phyloP scores from a whole-genome alignment of 2,329 filamentous ascomycete species.

The Chalaropsis thielavioides region DNA sequence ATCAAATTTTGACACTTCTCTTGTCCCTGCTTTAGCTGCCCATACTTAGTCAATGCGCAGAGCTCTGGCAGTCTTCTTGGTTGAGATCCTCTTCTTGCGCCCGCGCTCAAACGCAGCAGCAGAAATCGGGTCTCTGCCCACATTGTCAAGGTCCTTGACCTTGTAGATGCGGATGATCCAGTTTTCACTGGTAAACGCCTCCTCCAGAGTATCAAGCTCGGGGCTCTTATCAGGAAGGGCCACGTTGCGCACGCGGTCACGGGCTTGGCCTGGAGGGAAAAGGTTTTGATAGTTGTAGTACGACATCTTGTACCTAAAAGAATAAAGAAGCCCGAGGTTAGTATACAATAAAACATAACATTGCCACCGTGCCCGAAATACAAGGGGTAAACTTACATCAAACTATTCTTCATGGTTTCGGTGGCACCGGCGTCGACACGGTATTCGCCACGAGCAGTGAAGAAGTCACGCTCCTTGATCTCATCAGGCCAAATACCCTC shows the following conservation, averaged over 20 bases:
- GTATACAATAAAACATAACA: background rate
- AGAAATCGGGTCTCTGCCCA: conserved; percentile 70
- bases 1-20: conserved; percentile 2
- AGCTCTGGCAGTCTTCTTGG: conserved; percentile 54
- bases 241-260: conserved; percentile 74
- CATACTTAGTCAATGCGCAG: conserved; percentile 52
- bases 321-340: conserved; percentile 15
- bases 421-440: conserved; percentile 85
- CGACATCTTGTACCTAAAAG: conserved; percentile 93
- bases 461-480: conserved; percentile 92
- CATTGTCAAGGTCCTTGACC: conserved; percentile 96
- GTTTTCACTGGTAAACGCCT: conserved; percentile 98
- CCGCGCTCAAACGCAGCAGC: conserved; percentile 59
- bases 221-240: conserved; percentile 74
- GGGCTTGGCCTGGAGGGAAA: conserved; percentile 81
- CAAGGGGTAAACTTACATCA: conserved; percentile 59
- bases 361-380: background rate
- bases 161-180: conserved; percentile 99
- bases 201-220: conserved; percentile 75
- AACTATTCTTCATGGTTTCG: conserved; percentile 95
- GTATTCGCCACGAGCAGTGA: conserved; percentile 88
- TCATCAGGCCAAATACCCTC: conserved; percentile 99
- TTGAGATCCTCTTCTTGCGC: conserved; percentile 65
- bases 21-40: background rate
- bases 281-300: conserved; percentile 94